Conservation (phyloP, 257 asterid genomes). For the Solanum gracilifrons region DNA sequence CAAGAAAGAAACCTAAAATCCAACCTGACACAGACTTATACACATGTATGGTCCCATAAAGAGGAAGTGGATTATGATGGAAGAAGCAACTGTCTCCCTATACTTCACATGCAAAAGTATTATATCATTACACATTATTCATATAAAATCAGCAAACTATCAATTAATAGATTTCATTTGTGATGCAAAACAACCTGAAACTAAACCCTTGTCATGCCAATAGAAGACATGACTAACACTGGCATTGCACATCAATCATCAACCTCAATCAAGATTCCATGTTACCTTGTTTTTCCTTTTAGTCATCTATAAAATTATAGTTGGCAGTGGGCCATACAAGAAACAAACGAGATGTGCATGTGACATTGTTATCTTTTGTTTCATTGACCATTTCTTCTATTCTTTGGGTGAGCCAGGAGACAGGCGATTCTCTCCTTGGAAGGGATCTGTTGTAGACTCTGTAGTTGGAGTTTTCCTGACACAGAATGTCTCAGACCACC, state of each 20-base stretch:
- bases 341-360: not conserved
- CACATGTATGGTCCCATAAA: not conserved
- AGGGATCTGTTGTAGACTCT: slow-evolving; percentile 52
- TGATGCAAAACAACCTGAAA: not conserved
- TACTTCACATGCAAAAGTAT: not conserved
- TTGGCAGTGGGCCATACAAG: not conserved
- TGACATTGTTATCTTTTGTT: not conserved
- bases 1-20: not conserved
- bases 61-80: not conserved
- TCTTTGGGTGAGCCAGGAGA: slow-evolving; percentile 23
- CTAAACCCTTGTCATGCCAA: not conserved
- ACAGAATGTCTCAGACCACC: slow-evolving; percentile 55
- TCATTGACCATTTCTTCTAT: not conserved
- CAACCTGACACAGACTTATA: not conserved
- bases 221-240: not conserved
- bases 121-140: not conserved
- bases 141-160: not conserved
- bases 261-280: not conserved
- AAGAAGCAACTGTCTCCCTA: not conserved
- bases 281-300: not conserved
- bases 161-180: not conserved
- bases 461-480: slow-evolving; percentile 50
- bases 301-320: not conserved
- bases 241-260: not conserved
- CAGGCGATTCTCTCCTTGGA: slow-evolving; percentile 50